These are phyloP conservation scores for Neopestalotiopsis sp. DNA, from an alignment of 2,329 filamentous ascomycete genomes.

Conservation along the genomic window DNA sequence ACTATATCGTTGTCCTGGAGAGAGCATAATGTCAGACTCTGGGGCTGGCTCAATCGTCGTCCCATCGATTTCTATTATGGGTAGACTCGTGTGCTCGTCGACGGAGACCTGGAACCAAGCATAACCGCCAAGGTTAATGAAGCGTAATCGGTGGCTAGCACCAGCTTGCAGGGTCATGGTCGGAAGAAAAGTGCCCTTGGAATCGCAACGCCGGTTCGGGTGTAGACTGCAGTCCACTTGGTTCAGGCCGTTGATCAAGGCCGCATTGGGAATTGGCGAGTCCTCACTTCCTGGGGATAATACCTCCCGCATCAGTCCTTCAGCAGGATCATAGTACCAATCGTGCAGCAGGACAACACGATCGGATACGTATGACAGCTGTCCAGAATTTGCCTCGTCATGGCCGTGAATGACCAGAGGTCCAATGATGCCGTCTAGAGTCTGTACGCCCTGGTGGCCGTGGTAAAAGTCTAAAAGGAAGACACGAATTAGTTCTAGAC, in stretches of 20 bases:
- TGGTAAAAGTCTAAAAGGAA: conserved; percentile 40
- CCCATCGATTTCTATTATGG: conserved; percentile 73
- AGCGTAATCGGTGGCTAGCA: conserved; percentile 67
- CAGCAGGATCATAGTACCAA: conserved; percentile 67
- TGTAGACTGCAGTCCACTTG: conserved; percentile 45
- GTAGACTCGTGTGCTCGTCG: conserved; percentile 62
- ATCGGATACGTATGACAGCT: conserved; percentile 61
- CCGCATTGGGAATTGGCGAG: conserved; percentile 51
- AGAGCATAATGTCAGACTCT: conserved; percentile 67
- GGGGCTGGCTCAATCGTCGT: conserved; percentile 66
- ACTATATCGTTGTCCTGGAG: conserved; percentile 75
- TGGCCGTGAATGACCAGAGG: conserved; percentile 67
- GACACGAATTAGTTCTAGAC: not conserved
- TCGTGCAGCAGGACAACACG: conserved; percentile 70
- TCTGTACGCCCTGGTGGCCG: conserved; percentile 64
- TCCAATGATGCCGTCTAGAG: conserved; percentile 70
- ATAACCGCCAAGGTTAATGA: conserved; percentile 75
- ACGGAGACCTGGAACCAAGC: conserved; percentile 75
- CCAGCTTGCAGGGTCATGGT: conserved; percentile 55
- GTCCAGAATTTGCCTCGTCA: conserved; percentile 54
- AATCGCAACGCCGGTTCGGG: conserved; percentile 50
- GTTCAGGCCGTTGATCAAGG: conserved; percentile 50
- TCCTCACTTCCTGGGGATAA: conserved; percentile 48
- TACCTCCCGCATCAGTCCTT: conserved; percentile 41
- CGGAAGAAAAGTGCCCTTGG: conserved; percentile 42